phyloP scores from a whole-genome alignment of 495 filamentous ascomycete genomes.

The Aspergillus coremiiformis region DNA sequence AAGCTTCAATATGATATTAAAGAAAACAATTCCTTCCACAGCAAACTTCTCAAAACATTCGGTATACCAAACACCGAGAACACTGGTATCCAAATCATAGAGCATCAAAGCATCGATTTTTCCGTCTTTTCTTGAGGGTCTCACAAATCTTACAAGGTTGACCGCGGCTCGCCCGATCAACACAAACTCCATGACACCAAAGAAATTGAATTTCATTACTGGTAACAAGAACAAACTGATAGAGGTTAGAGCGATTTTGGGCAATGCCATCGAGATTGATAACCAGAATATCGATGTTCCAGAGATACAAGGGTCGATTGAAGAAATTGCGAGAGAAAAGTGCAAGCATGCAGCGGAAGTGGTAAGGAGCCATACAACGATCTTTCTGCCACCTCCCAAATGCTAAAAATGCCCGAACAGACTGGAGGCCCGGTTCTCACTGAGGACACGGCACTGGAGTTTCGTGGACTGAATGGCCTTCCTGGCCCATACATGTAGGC shows the following conservation, averaged over 20 bases:
- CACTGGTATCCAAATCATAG: background rate
- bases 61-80: too few species aligned
- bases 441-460: conserved; percentile 92
- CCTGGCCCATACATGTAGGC: conserved; percentile 96
- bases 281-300: conserved; percentile 69
- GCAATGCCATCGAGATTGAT: conserved; percentile 60
- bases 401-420: conserved; percentile 34
- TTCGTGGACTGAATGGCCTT: conserved; percentile 77
- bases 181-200: conserved; percentile 17
- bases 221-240: conserved; percentile 87
- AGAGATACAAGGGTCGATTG: conserved; percentile 87
- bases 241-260: conserved; percentile 82
- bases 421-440: conserved; percentile 82
- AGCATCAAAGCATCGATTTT: background rate
- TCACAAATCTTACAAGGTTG: background rate
- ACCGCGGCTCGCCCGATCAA: background rate
- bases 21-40: background rate
- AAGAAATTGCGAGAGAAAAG: conserved; percentile 86
- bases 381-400: background rate
- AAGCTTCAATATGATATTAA: background rate
- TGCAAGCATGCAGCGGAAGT: conserved; percentile 58
- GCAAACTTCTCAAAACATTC: too few species aligned
- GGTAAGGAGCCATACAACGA: conserved; percentile 16
- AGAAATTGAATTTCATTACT: conserved; percentile 84
- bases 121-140: background rate